Evolutionary conservation across 352 stramenopile genomes (phyloP).

Genomic region (Phytophthora palmivora): DNA sequence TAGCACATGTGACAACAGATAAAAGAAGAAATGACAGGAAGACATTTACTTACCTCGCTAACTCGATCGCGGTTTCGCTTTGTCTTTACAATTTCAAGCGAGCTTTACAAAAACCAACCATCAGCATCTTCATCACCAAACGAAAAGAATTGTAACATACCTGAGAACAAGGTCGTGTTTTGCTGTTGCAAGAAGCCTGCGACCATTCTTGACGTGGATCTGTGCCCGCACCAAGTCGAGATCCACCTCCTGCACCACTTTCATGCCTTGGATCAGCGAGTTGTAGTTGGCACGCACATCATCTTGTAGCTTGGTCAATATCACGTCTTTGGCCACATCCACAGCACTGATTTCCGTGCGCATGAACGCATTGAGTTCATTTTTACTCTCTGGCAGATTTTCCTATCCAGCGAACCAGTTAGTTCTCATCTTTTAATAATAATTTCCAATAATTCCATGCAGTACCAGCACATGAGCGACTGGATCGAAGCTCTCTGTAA

Average conservation of each 20-base stretch:
- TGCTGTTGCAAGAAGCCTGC: constrained; percentile 67
- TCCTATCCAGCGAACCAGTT: constrained; percentile 46
- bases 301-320: constrained; percentile 79
- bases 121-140: background rate
- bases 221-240: constrained; percentile 83
- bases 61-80: constrained; percentile 85
- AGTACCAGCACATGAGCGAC: constrained; percentile 73
- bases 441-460: background rate
- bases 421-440: background rate
- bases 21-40: no score
- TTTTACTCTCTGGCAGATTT: constrained; percentile 56
- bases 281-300: constrained; percentile 83
- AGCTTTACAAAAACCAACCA: constrained; percentile 40
- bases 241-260: constrained; percentile 88
- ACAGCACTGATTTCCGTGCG: constrained; percentile 85
- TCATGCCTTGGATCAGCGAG: constrained; percentile 87
- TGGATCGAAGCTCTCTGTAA: constrained; percentile 81
- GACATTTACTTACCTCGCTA: constrained; percentile 51
- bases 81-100: constrained; percentile 84
- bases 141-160: constrained; percentile 27
- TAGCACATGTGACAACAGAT: constrained; percentile 8
- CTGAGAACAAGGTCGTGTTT: constrained; percentile 81
- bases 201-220: constrained; percentile 90
- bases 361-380: constrained; percentile 71
- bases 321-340: constrained; percentile 81